Evolutionary conservation across 2,329 filamentous ascomycete species (phyloP).

Genomic region (Aspergillus vadensis): DNA sequence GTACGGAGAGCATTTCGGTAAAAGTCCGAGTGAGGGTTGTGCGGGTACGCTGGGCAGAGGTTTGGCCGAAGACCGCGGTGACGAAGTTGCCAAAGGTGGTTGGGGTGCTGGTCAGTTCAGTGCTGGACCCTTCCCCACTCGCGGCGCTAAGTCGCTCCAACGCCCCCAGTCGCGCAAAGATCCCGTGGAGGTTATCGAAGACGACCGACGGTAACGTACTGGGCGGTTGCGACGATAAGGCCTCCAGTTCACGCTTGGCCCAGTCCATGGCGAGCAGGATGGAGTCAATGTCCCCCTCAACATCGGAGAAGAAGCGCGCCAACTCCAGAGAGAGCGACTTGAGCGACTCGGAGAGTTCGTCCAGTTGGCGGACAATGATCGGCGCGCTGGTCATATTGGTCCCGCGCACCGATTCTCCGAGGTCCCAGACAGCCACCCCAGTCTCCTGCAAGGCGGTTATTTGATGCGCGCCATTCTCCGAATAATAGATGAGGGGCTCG

Average conservation of each 20-base stretch:
- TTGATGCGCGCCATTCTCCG: constrained; percentile 82
- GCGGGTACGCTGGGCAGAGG: constrained; percentile 76
- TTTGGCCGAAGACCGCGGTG: constrained; percentile 75
- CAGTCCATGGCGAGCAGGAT: constrained; percentile 96
- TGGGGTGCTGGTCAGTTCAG: constrained; percentile 47
- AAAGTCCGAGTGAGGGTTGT: constrained; percentile 83
- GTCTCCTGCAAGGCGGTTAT: constrained; percentile 88
- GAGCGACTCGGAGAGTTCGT: constrained; percentile 81
- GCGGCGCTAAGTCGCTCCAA: constrained; percentile 43
- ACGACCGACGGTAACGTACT: constrained; percentile 67
- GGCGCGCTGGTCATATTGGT: constrained; percentile 90
- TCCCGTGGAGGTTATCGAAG: constrained; percentile 80
- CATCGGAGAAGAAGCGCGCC: constrained; percentile 88
- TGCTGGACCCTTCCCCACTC: constrained; percentile 23
- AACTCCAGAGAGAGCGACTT: constrained; percentile 83
- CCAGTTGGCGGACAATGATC: constrained; percentile 81
- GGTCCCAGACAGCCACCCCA: constrained; percentile 89
- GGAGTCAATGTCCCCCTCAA: constrained; percentile 89
- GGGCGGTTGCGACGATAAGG: constrained; percentile 63
- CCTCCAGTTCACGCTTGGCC: constrained; percentile 81
- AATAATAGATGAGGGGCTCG: constrained; percentile 92
- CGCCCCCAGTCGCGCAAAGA: constrained; percentile 61
- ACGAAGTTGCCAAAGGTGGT: constrained; percentile 70
- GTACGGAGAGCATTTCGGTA: constrained; percentile 78
- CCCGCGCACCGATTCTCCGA: constrained; percentile 83